Conservation (phyloP, 768 basidiomycete genomes). For the Suillus americanus region DNA sequence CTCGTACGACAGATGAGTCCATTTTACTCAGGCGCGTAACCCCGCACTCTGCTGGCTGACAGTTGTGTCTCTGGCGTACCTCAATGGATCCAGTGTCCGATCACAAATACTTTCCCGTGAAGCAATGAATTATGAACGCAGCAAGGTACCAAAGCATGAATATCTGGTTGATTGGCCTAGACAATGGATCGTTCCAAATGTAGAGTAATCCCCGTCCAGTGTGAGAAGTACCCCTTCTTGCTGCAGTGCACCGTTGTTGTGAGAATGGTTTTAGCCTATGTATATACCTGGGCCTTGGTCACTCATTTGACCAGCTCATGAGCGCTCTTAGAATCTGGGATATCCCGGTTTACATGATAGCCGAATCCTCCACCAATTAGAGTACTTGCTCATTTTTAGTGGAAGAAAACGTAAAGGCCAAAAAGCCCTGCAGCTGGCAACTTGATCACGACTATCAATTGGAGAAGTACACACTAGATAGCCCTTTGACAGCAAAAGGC, state of each 20-base stretch:
- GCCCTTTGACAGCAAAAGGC: conserved; percentile 15
- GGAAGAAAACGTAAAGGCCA: not conserved
- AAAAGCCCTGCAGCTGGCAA: not conserved
- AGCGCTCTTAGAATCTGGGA: not conserved
- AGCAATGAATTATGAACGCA: conserved; percentile 6
- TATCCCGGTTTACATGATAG: not conserved
- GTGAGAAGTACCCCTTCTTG: conserved; percentile 19
- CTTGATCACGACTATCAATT: conserved; percentile 8
- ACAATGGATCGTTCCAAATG: conserved; percentile 1
- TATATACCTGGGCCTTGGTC: not conserved
- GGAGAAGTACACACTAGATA: conserved; percentile 2
- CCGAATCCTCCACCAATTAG: not conserved
- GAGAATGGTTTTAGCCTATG: conserved; percentile 8
- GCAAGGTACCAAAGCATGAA: not conserved
- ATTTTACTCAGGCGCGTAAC: conserved; percentile 12
- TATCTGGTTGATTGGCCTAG: not conserved
- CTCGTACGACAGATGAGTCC: not conserved
- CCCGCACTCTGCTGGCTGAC: not conserved
- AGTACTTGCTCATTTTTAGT: not conserved
- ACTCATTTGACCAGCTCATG: conserved; percentile 1
- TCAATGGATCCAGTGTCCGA: conserved; percentile 4
- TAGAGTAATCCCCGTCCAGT: conserved; percentile 23
- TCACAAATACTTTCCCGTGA: conserved; percentile 1
- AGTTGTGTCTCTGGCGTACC: not conserved
- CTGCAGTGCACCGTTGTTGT: conserved; percentile 5